Base-by-base conservation (phyloP, 805 yeast species). In the Kodamaea laetipori region DNA sequence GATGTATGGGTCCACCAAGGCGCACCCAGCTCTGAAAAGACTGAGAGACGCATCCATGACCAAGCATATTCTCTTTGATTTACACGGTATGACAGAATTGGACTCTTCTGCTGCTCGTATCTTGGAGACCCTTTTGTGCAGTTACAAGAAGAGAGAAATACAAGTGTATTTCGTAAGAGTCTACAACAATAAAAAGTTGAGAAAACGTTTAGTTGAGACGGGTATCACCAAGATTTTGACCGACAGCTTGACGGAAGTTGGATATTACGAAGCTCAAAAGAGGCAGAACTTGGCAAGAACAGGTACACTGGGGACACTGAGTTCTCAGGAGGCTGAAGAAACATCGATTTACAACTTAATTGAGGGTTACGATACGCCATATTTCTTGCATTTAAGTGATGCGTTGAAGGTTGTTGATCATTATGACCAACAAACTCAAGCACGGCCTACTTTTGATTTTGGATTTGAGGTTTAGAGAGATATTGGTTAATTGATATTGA, bases 31-130 rank as follows among this genome's bases (percentile, higher is more conserved):
- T 1, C 58, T 55, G 50, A 67, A 61, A 47, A 37, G 70, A 38
- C 60, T 58, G 43, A 50, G 75, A 36, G 66, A 58, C 35, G 62
- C 46, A 2, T 55, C 67, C 4, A 66, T 69, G 74, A 69, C 73
- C 3, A 61, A 66, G 39, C 70, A 67, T 45, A 56, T 70, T 16
- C 62, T 71, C 6, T 69, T 71, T 51, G 75, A 71, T 45, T 49
- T 71, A 17, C 57, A 69, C 41, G 76, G 74, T 0, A 71, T 71
- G 75, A 51, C 70, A 2, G 67, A 58, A 23, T 36, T 71, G 4
- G 76, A 71, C 48, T 69, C 75, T 1, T 66, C 72, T 2, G 76
- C 76, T 0, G 70, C 71, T 10, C 66, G 64, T 41, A 65, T 67
- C 13, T 46, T 71, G 21, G 52, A 54, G 34, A 63, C 59, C 19